Conservation (phyloP, 352 stramenopile genomes). For the Salisapilia sapeloensis region DNA sequence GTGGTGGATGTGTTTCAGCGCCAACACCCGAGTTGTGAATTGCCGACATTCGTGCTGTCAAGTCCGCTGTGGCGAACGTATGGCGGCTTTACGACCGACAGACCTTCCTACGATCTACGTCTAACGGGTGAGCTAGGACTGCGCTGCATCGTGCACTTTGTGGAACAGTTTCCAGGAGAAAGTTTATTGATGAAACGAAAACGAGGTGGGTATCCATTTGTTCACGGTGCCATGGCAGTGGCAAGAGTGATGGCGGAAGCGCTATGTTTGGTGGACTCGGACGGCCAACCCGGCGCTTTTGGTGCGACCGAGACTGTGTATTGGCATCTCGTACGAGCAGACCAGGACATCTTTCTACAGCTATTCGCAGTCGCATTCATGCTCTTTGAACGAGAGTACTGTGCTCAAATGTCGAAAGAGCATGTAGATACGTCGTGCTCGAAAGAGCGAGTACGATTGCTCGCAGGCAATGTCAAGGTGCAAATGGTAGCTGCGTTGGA, state of each 20-base stretch:
- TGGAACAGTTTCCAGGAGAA: conserved; percentile 35
- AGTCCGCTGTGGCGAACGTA: conserved; percentile 23
- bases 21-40: conserved; percentile 8
- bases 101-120: conserved; percentile 32
- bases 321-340: conserved; percentile 37
- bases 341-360: conserved; percentile 30
- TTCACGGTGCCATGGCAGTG: conserved; percentile 29
- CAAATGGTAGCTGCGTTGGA: too few relatives aligned
- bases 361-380: conserved; percentile 43
- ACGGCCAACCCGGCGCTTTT: conserved; percentile 18
- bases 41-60: conserved; percentile 16
- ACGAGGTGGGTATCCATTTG: conserved; percentile 41
- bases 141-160: conserved; percentile 48
- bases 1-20: too few relatives aligned
- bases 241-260: conserved; percentile 24
- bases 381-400: conserved; percentile 51
- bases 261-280: conserved; percentile 25
- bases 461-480: too few relatives aligned
- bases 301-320: conserved; percentile 30
- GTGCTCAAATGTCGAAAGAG: conserved; percentile 15
- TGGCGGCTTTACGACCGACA: conserved; percentile 26
- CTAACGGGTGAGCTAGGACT: conserved; percentile 38
- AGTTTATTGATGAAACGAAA: conserved; percentile 41
- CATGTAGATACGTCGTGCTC: too few relatives aligned
- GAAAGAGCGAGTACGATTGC: too few relatives aligned